Conservation (phyloP, 1,284 basidiomycete genomes). For the Fomitopsis pinicola region DNA sequence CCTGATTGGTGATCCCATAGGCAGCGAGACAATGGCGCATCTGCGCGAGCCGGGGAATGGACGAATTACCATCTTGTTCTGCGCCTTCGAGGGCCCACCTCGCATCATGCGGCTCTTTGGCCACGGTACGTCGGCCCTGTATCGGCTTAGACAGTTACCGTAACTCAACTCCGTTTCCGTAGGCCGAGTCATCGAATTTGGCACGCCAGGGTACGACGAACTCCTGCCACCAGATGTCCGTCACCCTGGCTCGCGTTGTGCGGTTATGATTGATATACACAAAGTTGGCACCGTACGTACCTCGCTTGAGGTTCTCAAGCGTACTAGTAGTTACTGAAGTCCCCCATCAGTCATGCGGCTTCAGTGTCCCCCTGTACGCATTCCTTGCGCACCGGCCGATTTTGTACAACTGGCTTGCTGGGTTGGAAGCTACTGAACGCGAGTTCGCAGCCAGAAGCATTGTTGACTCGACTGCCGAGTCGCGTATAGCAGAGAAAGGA, state of each 20-base stretch:
- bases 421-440: constrained; percentile 27
- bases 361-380: constrained; percentile 44
- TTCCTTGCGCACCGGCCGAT: constrained; percentile 42
- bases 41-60: constrained; percentile 47
- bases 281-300: constrained; percentile 47
- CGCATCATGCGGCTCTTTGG: constrained; percentile 49
- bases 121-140: constrained; percentile 31
- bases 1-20: constrained; percentile 21
- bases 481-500: constrained; percentile 25
- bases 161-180: neutral
- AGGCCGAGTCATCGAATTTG: constrained; percentile 51
- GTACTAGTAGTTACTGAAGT: neutral
- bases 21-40: constrained; percentile 53
- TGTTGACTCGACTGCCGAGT: neutral
- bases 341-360: constrained; percentile 46
- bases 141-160: no score
- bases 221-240: constrained; percentile 39
- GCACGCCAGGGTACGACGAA: constrained; percentile 44
- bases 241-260: constrained; percentile 47
- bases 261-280: constrained; percentile 47
- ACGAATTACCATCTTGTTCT: constrained; percentile 52
- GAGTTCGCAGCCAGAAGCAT: constrained; percentile 1
- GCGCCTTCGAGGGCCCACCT: constrained; percentile 51
- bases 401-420: constrained; percentile 28
- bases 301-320: neutral